phyloP scores from a whole-genome alignment of 495 filamentous ascomycete species.

The Usnea hakonensis region DNA sequence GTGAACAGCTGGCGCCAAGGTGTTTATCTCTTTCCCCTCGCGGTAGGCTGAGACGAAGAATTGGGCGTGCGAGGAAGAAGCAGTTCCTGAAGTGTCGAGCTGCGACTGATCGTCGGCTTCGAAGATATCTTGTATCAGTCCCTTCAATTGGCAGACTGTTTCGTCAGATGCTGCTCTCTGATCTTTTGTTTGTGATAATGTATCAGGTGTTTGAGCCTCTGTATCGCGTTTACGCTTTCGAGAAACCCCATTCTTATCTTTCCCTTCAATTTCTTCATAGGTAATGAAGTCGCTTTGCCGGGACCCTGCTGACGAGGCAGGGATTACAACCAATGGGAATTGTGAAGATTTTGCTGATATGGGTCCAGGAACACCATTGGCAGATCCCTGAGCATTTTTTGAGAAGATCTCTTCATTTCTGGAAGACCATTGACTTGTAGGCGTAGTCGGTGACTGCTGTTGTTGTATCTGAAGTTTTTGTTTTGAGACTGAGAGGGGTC shows the following conservation, averaged over 20 bases:
- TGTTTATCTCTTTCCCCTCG: conserved; percentile 48
- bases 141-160: conserved; percentile 56
- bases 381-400: neutral
- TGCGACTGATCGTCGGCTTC: conserved; percentile 65
- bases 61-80: conserved; percentile 32
- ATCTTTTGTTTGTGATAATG: conserved; percentile 43
- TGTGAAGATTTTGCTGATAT: neutral
- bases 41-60: conserved; percentile 36
- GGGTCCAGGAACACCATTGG: neutral
- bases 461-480: neutral
- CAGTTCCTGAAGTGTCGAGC: conserved; percentile 36
- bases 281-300: conserved; percentile 13
- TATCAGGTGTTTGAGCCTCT: conserved; percentile 28
- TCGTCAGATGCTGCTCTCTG: conserved; percentile 74
- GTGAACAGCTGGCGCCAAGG: conserved; percentile 56
- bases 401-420: neutral
- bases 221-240: conserved; percentile 25
- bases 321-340: conserved; percentile 20
- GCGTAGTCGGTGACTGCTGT: conserved; percentile 9
- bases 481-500: neutral
- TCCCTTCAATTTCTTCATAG: conserved; percentile 10
- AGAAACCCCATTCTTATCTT: neutral
- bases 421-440: neutral
- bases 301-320: conserved; percentile 13
- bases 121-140: conserved; percentile 65